Conservation (phyloP, 306 rosid genomes). For the Vigna unguiculata region DNA sequence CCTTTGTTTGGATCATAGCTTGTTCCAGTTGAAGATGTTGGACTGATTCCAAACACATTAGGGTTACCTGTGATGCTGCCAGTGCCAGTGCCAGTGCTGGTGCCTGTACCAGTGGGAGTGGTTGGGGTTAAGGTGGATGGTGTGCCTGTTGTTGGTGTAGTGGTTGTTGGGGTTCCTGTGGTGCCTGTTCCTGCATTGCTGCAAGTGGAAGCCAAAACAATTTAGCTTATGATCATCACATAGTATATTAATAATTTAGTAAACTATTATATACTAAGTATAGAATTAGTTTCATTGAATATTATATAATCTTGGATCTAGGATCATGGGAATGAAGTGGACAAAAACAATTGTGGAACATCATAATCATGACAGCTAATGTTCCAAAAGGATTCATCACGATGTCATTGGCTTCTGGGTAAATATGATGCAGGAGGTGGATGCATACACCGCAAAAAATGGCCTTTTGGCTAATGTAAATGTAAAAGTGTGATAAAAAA, state of each 20-base stretch:
- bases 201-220: constrained; percentile 44
- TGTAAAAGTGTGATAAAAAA: constrained; percentile 22
- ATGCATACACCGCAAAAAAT: constrained; percentile 32
- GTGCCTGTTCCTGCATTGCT: constrained; percentile 65
- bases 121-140: constrained; percentile 52
- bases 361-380: constrained; percentile 54
- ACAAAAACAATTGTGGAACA: constrained; percentile 36
- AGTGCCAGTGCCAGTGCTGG: constrained; percentile 23
- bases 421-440: constrained; percentile 37
- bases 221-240: constrained; percentile 15
- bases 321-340: constrained; percentile 40
- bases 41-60: constrained; percentile 73
- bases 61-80: constrained; percentile 47
- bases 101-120: constrained; percentile 40
- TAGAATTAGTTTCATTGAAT: not conserved
- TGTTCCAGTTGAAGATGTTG: constrained; percentile 61
- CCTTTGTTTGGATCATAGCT: constrained; percentile 40
- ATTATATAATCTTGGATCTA: constrained; percentile 41
- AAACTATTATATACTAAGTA: not conserved
- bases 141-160: constrained; percentile 43
- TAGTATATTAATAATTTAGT: not conserved
- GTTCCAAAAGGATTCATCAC: constrained; percentile 17
- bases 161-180: constrained; percentile 47
- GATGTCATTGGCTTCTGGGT: constrained; percentile 7
- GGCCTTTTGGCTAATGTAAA: constrained; percentile 40